Percentiles rank a stretch among this genome's conserved stretches.
Evolutionary conservation across 2,329 filamentous ascomycete species (phyloP).

Genomic region (Lizonia empirigonia): DNA sequence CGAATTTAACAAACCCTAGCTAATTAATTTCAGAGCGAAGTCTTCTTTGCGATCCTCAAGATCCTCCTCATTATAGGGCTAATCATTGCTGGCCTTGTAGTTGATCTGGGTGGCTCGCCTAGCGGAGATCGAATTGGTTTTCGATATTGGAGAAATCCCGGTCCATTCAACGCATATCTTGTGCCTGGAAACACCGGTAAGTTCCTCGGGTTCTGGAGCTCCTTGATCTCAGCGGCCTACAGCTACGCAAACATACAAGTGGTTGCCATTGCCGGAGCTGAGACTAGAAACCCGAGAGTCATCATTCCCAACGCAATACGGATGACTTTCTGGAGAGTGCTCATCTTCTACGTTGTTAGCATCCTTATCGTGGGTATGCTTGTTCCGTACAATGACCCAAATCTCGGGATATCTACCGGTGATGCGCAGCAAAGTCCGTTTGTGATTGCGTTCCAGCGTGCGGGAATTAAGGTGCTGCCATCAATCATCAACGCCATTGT

Average conservation of each 20-base stretch:
- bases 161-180: slow-evolving; percentile 46
- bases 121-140: slow-evolving; percentile 55
- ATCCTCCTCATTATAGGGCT: slow-evolving; percentile 18
- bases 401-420: slow-evolving; percentile 16
- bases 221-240: slow-evolving; percentile 78
- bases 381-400: slow-evolving; percentile 41
- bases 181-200: slow-evolving; percentile 62
- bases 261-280: slow-evolving; percentile 77
- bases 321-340: slow-evolving; percentile 95
- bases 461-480: slow-evolving; percentile 48
- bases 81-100: slow-evolving; percentile 6
- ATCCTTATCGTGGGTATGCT: slow-evolving; percentile 49
- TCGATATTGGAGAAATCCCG: slow-evolving; percentile 68
- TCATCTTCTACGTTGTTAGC: slow-evolving; percentile 53
- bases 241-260: slow-evolving; percentile 77
- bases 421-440: slow-evolving; percentile 51
- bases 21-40: slow-evolving; percentile 55
- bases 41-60: slow-evolving; percentile 51
- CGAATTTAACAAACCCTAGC: background rate
- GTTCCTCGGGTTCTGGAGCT: slow-evolving; percentile 75
- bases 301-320: slow-evolving; percentile 88
- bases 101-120: slow-evolving; percentile 12
- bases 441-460: slow-evolving; percentile 55
- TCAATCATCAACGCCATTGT: slow-evolving; percentile 23
- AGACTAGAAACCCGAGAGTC: slow-evolving; percentile 79